These are phyloP conservation scores for Neofusicoccum sp. DNA, from an alignment of 2,329 filamentous ascomycete species.

Conservation along the genomic window DNA sequence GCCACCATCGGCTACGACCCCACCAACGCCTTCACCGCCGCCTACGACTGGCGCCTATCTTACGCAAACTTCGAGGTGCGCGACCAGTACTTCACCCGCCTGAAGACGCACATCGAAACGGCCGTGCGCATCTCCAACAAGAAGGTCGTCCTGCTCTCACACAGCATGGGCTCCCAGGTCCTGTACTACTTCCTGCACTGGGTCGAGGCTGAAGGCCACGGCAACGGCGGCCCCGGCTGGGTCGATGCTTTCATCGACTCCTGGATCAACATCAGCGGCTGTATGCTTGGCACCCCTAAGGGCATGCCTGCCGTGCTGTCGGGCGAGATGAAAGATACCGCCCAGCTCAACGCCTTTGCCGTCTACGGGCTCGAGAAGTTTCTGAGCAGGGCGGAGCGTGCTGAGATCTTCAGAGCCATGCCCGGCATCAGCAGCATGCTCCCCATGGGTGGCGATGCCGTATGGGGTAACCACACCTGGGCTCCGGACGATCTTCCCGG, in stretches of 20 bases:
- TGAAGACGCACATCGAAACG: conserved; percentile 89
- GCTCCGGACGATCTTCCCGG: conserved; percentile 83
- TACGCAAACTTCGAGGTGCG: conserved; percentile 87
- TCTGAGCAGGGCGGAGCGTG: conserved; percentile 83
- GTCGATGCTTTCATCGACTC: conserved; percentile 87
- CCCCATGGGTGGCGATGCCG: conserved; percentile 85
- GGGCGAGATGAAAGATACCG: conserved; percentile 98
- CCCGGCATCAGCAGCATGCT: conserved; percentile 96
- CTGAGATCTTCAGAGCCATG: conserved; percentile 95
- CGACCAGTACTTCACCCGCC: conserved; percentile 89
- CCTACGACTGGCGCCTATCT: conserved; percentile 90
- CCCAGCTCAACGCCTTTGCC: conserved; percentile 92
- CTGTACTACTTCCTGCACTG: conserved; percentile 82
- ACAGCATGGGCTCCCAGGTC: conserved; percentile 98
- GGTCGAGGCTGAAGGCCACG: conserved; percentile 78
- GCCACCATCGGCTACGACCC: conserved; percentile 96
- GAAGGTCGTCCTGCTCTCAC: conserved; percentile 85
- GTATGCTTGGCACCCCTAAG: conserved; percentile 95
- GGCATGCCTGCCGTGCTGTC: conserved; percentile 87
- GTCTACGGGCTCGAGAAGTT: conserved; percentile 98
- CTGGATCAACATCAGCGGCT: conserved; percentile 98
- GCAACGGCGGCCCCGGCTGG: conserved; percentile 82
- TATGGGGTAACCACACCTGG: conserved; percentile 90
- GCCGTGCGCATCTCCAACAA: conserved; percentile 71
- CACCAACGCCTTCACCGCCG: conserved; percentile 68